Evolutionary conservation across 768 basidiomycete genomes (phyloP).

Genomic region (Suillus clintonianus): DNA sequence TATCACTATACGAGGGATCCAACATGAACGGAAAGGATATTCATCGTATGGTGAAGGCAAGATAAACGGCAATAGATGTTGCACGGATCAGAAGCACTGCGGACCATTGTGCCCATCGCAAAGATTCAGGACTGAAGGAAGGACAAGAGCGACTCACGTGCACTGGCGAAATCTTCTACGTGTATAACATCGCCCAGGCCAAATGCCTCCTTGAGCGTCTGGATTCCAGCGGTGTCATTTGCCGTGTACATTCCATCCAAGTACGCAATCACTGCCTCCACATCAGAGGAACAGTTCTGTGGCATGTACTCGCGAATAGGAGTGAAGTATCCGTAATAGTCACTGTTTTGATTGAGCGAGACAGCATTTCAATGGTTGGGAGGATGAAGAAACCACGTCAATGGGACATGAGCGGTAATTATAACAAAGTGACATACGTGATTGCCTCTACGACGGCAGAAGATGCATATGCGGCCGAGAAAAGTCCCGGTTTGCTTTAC

Average conservation of each 20-base stretch:
- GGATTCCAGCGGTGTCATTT: slow-evolving; percentile 47
- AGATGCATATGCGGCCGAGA: slow-evolving; percentile 46
- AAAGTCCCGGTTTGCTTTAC: slow-evolving; percentile 38
- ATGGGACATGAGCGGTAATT: not conserved
- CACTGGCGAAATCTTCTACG: slow-evolving; percentile 66
- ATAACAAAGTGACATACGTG: slow-evolving; percentile 29
- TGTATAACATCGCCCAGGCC: slow-evolving; percentile 59
- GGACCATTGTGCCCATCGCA: not conserved
- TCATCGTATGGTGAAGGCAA: not conserved
- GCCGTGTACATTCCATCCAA: slow-evolving; percentile 58
- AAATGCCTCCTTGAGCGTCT: slow-evolving; percentile 56
- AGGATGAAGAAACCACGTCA: not conserved
- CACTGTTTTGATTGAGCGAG: slow-evolving; percentile 4
- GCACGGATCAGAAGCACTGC: not conserved
- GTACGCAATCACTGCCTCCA: slow-evolving; percentile 61
- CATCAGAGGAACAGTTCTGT: slow-evolving; percentile 71
- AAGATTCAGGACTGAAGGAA: too few relatives aligned
- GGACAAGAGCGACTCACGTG: slow-evolving; percentile 35
- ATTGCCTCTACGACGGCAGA: slow-evolving; percentile 51
- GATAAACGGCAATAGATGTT: not conserved
- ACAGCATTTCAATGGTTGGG: not conserved
- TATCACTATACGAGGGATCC: too few relatives aligned
- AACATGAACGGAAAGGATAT: too few relatives aligned
- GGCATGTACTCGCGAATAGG: slow-evolving; percentile 71
- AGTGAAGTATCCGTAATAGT: slow-evolving; percentile 58